phyloP scores from a whole-genome alignment of 2,329 filamentous ascomycete species.

The Nothopassalora personata region DNA sequence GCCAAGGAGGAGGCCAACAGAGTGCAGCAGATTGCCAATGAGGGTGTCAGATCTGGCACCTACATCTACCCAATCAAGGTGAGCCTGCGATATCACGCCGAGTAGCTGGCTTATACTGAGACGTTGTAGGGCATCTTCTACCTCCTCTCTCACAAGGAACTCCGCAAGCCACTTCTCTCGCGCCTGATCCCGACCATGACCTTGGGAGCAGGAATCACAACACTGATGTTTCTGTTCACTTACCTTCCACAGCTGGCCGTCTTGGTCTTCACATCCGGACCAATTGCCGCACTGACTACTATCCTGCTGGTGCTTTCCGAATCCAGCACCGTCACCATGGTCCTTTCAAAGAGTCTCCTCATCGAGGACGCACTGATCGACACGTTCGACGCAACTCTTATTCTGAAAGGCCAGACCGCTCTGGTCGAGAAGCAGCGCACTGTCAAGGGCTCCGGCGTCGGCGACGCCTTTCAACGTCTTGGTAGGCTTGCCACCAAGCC shows the following conservation, averaged over 20 bases:
- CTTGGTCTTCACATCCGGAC: conserved; percentile 78
- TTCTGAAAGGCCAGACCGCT: conserved; percentile 49
- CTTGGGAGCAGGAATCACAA: conserved; percentile 67
- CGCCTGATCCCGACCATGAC: conserved; percentile 58
- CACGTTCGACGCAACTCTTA: conserved; percentile 72
- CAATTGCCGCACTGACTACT: conserved; percentile 68
- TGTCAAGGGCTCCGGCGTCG: conserved; percentile 51
- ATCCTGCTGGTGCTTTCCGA: conserved; percentile 58
- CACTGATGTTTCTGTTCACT: conserved; percentile 78
- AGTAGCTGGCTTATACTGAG: not conserved
- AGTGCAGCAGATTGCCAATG: conserved; percentile 57
- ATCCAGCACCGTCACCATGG: conserved; percentile 45
- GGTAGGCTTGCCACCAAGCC: conserved; percentile 54
- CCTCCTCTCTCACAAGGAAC: conserved; percentile 52
- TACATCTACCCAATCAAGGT: conserved; percentile 82
- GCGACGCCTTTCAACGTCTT: conserved; percentile 50
- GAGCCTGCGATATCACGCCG: no score
- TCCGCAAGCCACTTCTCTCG: conserved; percentile 56
- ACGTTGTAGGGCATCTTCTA: conserved; percentile 54
- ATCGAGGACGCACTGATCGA: conserved; percentile 79
- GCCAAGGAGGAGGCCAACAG: conserved; percentile 66
- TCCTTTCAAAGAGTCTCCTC: conserved; percentile 64
- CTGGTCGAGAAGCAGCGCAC: conserved; percentile 72
- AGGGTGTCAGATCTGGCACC: conserved; percentile 68
- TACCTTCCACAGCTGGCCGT: conserved; percentile 81